Percentiles rank a stretch among this genome's conserved stretches.
phyloP scores from a whole-genome alignment of 768 basidiomycete species.

The Tephrocybe sp. region DNA sequence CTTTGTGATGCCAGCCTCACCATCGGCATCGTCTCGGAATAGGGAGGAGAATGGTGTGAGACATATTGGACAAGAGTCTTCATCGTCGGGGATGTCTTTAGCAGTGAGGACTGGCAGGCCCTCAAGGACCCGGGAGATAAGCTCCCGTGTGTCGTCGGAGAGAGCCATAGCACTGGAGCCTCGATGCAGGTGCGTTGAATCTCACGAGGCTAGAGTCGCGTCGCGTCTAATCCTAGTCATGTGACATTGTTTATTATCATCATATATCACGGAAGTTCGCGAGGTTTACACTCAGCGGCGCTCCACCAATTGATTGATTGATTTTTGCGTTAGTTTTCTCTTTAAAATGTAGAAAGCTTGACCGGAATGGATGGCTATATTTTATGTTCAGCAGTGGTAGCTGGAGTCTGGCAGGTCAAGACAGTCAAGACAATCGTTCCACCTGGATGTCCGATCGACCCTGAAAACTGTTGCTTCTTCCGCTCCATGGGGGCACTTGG shows the following conservation, averaged over 20 bases:
- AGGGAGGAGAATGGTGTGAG: conserved; percentile 50
- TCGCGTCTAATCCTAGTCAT: conserved; percentile 5
- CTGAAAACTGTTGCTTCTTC: neutral
- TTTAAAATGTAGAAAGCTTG: too few species aligned
- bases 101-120: conserved; percentile 40
- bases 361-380: too few species aligned
- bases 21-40: conserved; percentile 29
- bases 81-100: conserved; percentile 37
- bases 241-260: conserved; percentile 5
- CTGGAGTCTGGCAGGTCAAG: too few species aligned
- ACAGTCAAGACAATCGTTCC: neutral
- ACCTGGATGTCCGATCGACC: neutral
- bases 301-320: too few species aligned
- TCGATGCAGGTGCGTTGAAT: conserved; percentile 10
- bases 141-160: conserved; percentile 21
- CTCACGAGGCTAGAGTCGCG: conserved; percentile 11
- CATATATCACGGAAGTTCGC: neutral
- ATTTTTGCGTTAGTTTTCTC: too few species aligned
- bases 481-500: neutral
- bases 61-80: conserved; percentile 70
- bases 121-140: conserved; percentile 39
- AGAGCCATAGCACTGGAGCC: conserved; percentile 7
- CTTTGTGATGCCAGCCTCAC: conserved; percentile 51
- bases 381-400: too few species aligned
- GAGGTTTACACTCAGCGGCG: too few species aligned